Percentiles rank a stretch among this genome's conserved stretches.
Evolutionary conservation across 208 protist species (phyloP).

Genomic region (Acanthamoeba castellanii): DNA sequence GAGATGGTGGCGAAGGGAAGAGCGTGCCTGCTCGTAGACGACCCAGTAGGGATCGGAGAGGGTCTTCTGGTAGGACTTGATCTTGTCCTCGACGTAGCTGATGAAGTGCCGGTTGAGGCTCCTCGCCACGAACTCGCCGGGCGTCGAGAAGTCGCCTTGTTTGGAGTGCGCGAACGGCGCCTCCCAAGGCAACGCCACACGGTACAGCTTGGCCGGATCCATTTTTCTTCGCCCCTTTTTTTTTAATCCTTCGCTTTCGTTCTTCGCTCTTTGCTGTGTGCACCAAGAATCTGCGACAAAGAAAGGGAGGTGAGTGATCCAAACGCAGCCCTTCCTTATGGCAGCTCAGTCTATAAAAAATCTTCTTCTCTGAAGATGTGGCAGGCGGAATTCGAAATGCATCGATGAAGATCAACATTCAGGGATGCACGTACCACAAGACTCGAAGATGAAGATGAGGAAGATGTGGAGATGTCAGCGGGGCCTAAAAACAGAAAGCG

Average conservation of each 20-base stretch:
- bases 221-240: background rate
- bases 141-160: conserved; percentile 12
- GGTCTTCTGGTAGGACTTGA: background rate
- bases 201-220: conserved; percentile 29
- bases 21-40: conserved; percentile 25
- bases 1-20: background rate
- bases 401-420: too few species aligned
- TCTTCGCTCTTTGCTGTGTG: background rate
- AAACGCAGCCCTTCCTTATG: too few species aligned
- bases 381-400: too few species aligned
- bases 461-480: too few species aligned
- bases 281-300: background rate
- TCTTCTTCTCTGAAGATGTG: too few species aligned
- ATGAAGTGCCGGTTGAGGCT: conserved; percentile 36
- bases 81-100: conserved; percentile 60
- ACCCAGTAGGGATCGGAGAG: conserved; percentile 44
- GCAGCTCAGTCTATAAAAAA: too few species aligned
- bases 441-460: too few species aligned
- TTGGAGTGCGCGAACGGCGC: conserved; percentile 38
- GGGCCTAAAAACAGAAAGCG: too few species aligned
- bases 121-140: background rate
- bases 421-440: too few species aligned
- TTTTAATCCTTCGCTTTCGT: background rate
- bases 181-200: conserved; percentile 16
- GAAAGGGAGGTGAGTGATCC: background rate